Evolutionary conservation across 148 eudicot species (phyloP), one percentile per base, ranked within the genome.

Genomic region (Selenicereus undatus): DNA sequence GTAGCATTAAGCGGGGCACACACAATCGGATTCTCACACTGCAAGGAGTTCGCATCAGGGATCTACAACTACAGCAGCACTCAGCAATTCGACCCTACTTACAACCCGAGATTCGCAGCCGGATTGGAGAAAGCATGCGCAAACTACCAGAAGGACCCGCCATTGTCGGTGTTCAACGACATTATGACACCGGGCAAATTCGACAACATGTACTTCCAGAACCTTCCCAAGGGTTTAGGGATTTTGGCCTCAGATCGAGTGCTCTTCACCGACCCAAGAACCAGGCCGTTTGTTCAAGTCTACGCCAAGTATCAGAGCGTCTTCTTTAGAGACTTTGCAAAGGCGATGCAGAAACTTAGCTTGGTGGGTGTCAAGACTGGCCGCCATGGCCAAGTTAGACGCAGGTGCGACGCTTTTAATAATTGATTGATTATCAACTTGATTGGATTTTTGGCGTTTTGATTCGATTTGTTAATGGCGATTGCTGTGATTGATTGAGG

Each of bases 301-400:
- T 94, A 91, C 52, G 89, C 90, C 0, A 60, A 20, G 5, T 76
- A 91, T 76, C 86, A 94, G 86, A 78, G 75, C 14, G 87, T 81
- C 20, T 94, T 94, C 62, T 75, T 75, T 62, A 50, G 22, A 29
- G 77, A 75, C 39, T 75, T 94, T 71, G 86, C 84, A 0, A 79
- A 80, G 14, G 98, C 97, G 3, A 94, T 93, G 94, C 87, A 89
- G 91, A 94, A 93, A 83, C 85, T 94, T 76, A 85, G 95, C 32
- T 78, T 89, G 1, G 52, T 86, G 58, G 93, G 94, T 1, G 90
- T 94, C n/a, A 93, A 91, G 83, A 85, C 82, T 13, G 95, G 93
- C 0, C 39, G 79, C n/a, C 48, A 62, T 11, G 98, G 98, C 5
- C 95, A 94, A 85, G 84, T 94, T 75, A 81, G 98, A 84, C 90